Percentiles rank a stretch among this genome's conserved stretches.
Conservation (phyloP, 1,284 basidiomycete species). For the Fereydounia khargensis region DNA sequence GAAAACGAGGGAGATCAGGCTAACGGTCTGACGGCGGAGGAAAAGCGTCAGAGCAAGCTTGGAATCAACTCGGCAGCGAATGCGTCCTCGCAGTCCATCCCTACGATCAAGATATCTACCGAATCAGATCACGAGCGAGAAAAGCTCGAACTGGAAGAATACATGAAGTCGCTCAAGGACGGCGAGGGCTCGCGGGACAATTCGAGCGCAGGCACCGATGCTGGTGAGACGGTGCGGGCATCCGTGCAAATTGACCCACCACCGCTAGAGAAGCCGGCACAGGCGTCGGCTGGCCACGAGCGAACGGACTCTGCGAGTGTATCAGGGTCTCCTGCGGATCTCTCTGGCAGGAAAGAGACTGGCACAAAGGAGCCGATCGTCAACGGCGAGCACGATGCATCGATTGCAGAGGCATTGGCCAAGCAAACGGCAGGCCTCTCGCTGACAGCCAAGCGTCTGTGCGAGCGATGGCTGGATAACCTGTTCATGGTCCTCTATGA, state of each 20-base stretch:
- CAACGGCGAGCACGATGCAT: slow-evolving; percentile 36
- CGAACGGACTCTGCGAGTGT: slow-evolving; percentile 17
- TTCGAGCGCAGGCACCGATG: not conserved
- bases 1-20: not conserved
- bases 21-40: not conserved
- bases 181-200: slow-evolving; percentile 1
- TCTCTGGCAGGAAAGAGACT: slow-evolving; percentile 3
- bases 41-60: slow-evolving; percentile 5
- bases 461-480: slow-evolving; percentile 97
- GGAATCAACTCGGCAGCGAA: slow-evolving; percentile 37
- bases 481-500: slow-evolving; percentile 98
- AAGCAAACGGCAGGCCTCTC: not conserved
- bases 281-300: slow-evolving; percentile 53
- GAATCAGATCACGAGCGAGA: slow-evolving; percentile 69
- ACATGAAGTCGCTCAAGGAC: slow-evolving; percentile 50
- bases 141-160: slow-evolving; percentile 56
- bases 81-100: slow-evolving; percentile 63
- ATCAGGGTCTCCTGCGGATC: slow-evolving; percentile 11
- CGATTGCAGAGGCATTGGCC: slow-evolving; percentile 13
- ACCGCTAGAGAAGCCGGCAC: slow-evolving; percentile 58
- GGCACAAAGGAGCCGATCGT: slow-evolving; percentile 9
- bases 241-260: slow-evolving; percentile 42
- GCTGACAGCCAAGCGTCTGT: slow-evolving; percentile 71
- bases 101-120: slow-evolving; percentile 83
- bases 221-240: not conserved